Percentiles rank a stretch among this genome's conserved stretches.
Conservation (phyloP, 2,329 filamentous ascomycete species). For the Verticillium albo-atrum region DNA sequence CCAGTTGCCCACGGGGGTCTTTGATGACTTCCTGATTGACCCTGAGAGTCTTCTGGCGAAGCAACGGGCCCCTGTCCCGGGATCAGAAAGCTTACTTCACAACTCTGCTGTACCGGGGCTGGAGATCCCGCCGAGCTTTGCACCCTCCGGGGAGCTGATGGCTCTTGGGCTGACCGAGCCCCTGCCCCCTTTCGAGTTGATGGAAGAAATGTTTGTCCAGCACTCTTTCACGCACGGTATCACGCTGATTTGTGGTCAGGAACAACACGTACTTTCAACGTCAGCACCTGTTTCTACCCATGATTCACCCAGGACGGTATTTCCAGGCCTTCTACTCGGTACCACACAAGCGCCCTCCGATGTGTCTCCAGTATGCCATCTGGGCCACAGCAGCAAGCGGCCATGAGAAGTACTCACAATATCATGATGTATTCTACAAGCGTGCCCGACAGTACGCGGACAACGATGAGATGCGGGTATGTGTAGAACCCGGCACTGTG, state of each 20-base stretch:
- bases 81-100: background rate
- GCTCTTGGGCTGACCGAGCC: conserved; percentile 77
- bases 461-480: conserved; percentile 73
- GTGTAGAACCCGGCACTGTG: conserved; percentile 4
- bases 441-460: conserved; percentile 80
- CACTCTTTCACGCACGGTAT: background rate
- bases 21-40: conserved; percentile 11
- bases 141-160: conserved; percentile 48
- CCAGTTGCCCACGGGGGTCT: conserved; percentile 2
- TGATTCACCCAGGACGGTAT: conserved; percentile 76
- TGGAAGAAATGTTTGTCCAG: conserved; percentile 70
- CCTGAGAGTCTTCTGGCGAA: conserved; percentile 12
- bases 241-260: conserved; percentile 35
- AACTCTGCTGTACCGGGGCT: background rate
- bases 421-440: conserved; percentile 76
- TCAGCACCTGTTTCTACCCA: conserved; percentile 66
- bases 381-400: conserved; percentile 76
- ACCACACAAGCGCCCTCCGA: conserved; percentile 72
- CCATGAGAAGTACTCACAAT: conserved; percentile 65
- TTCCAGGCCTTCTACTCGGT: conserved; percentile 67
- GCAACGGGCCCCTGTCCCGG: background rate
- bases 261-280: conserved; percentile 72
- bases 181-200: conserved; percentile 70
- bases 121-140: background rate
- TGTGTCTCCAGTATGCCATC: conserved; percentile 80